Evolutionary conservation across 768 basidiomycete genomes (phyloP), one percentile per base, ranked within the genome.

Genomic region (Tricholoma flavovirens): DNA sequence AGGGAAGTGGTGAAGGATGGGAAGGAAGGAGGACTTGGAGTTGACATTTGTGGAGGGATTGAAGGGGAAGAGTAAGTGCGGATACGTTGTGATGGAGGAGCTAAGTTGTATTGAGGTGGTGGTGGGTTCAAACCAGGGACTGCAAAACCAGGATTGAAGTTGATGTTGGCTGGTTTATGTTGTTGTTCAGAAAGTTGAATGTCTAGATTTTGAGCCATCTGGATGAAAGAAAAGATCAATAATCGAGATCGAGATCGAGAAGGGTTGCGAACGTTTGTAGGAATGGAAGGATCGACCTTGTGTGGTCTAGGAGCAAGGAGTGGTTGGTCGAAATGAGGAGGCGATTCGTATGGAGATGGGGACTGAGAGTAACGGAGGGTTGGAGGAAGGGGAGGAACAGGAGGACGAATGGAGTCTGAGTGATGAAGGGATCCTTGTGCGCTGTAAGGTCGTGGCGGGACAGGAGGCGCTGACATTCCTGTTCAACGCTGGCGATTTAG

Each of bases 201-300:
- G 64, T 88, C 85, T 11, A 88, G 69, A 14, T 74, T 76, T 58
- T 77, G 75, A 9, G 86, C 83, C 80, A 88, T 88, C 85, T 87
- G 66, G 55, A 66, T 59, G 60, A 50, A 42, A 12, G 30, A 32
- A 5, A 36, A 36, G 35, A n/a, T 14, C 35, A n/a, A 14, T 19
- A 17, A 5, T 40, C 3, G 7, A 5, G 22, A 10, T 12, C 5
- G 21, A 12, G 12, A 22, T 21, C 24, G 5, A 26, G 24, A 21
- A 10, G 15, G 75, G 80, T 66, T 65, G 5, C 24, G 5, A 26
- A 86, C 87, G 64, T 86, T 84, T 30, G 79, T 76, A 17, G 86
- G 83, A 0, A 88, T 66, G 58, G 74, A 75, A 9, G 83, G 83
- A 61, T 85, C 81, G 11, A 85, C 55, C 36, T 81, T 78, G 61